Base-by-base conservation (phyloP, 352 stramenopile species). In the Globisporangium heterothallicum region DNA sequence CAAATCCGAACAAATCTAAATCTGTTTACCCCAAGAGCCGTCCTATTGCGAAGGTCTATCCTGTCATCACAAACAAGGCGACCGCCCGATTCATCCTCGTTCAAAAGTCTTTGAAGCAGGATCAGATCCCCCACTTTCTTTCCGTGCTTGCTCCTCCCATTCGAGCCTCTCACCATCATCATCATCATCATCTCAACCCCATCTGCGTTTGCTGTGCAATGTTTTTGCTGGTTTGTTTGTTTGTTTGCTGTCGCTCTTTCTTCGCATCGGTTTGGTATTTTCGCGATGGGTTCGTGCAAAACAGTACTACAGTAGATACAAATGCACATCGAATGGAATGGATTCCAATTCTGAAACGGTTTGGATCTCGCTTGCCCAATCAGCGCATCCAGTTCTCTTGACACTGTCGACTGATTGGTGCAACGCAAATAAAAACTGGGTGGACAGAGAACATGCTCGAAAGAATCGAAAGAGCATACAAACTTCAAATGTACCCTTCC, bases 81-180 rank as follows among this genome's bases (percentile, higher is more conserved):
- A 2, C n/a, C 4, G 32, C 4, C 6, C 12, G 32, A 18, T 38
- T 10, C n/a, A 16, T 18, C 12, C 6, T 9, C 9, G 30, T n/a
- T 9, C 42, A 13, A 43, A 6, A 14, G 21, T 53, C 46, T 38
- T 55, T 55, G 48, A 55, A 52, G 45, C 38, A 55, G 48, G 48
- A 55, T 55, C 48, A 55, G 48, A 55, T 55, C n/a, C 35, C 24
- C 48, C 19, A 32, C 35, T 40, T 46, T 55, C 48, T 27, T 46
- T 40, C 35, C 18, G n/a, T 47, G 34, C 38, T 38, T 26, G 6
- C n/a, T 18, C 41, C 1, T 46, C 41, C 22, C 41, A 13, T n/a
- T 18, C 12, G 9, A 46, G 35, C 24, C 26, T 35, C 22, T 40
- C 35, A 6, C 0, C 9, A 49, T 49, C 32, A n/a, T 43, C 29